phyloP scores from a whole-genome alignment of 1,139 yeast genomes.

The Debaryomyces sp. region DNA sequence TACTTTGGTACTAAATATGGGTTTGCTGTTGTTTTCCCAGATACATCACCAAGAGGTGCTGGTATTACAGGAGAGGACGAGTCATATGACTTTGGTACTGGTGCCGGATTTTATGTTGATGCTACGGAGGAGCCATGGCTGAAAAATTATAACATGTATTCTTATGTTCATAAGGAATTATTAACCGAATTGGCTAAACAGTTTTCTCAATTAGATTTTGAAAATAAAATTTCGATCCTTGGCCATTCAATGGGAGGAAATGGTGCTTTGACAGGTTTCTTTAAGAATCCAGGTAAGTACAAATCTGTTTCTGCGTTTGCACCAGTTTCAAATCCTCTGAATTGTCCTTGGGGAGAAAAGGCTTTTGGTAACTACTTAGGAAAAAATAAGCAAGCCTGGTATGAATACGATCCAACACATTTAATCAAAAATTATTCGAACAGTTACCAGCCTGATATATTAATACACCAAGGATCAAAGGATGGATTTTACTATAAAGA shows the following conservation, averaged over 20 bases:
- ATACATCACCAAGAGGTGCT: conserved; percentile 98
- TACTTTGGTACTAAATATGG: conserved; percentile 80
- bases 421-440: conserved; percentile 59
- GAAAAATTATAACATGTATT: conserved; percentile 80
- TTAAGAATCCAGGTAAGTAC: conserved; percentile 74
- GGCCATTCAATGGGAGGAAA: conserved; percentile 99
- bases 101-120: conserved; percentile 93
- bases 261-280: conserved; percentile 83
- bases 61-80: conserved; percentile 79
- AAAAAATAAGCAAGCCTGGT: conserved; percentile 59
- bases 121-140: conserved; percentile 76
- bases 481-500: conserved; percentile 71
- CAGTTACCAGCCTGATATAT: conserved; percentile 57
- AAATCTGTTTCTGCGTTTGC: conserved; percentile 89
- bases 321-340: conserved; percentile 80
- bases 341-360: conserved; percentile 82
- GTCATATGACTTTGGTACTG: conserved; percentile 87
- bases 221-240: conserved; percentile 63
- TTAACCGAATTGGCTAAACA: conserved; percentile 50
- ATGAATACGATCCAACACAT: conserved; percentile 77
- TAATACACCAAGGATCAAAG: conserved; percentile 80
- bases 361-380: conserved; percentile 82
- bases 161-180: conserved; percentile 77
- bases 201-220: conserved; percentile 56
- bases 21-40: conserved; percentile 90